Base-by-base conservation (phyloP, 345 rosid genomes). In the Hevea brasiliensis region DNA sequence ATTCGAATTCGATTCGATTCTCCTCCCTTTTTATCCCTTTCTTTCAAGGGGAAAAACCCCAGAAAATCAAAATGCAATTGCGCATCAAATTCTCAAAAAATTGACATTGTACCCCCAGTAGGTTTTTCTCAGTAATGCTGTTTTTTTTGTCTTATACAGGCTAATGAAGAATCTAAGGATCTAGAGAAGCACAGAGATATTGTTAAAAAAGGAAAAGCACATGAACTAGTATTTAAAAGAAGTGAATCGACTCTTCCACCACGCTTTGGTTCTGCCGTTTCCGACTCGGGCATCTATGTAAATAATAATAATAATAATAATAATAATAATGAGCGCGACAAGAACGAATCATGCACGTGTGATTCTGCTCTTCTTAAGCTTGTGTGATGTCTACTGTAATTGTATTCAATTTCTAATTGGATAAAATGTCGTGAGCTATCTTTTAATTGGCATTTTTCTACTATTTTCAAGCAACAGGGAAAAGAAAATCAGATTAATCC, bases 131-230 rank as follows among this genome's bases (percentile, higher is more conserved):
- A 17, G 14, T 51, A 21, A 64, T 6, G 1, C 1, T 60, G 40
- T 1, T 45, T 32, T 48, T 59, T 72, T 64, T 63, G 21, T 76
- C 18, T 1, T 80, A 35, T 68, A 72, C 83, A 92, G 94, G 89
- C 61, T 83, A 27, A 65, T 85, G 88, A 87, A 82, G 85, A 90
- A 90, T 85, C 83, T 87, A 57, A 84, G 75, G 83, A 84, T 84
- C 82, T 77, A 83, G 68, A 76, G 72, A 86, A 78, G 74, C 76
- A 41, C 32, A 69, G 27, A 12, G 47, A 51, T 61, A 24, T 26
- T 48, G 60, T 65, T 62, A 32, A 14, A 27, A 44, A 72, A 67
- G 45, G 55, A 70, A 54, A 51, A 44, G 65, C 26, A 61, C 42
- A 65, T 68, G 67, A 47, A 68, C 48, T 47, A 48, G 63, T 8